Evolutionary conservation across 257 asterid genomes (phyloP).

Genomic region (Solanum bukasovii): DNA sequence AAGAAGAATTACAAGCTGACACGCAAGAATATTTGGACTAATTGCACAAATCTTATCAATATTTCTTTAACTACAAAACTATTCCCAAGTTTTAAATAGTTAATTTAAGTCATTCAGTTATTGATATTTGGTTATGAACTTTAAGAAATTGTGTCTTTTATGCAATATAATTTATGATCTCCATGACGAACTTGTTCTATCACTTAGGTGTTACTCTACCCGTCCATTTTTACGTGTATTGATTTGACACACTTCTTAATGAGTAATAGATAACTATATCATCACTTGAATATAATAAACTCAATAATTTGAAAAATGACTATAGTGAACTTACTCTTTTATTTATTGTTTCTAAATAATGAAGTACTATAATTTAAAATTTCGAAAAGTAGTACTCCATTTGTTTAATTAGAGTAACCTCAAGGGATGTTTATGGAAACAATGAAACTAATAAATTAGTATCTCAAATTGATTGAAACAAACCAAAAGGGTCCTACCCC

Average conservation of each 20-base stretch:
- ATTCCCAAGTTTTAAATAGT: neutral
- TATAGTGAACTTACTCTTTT: too few relatives aligned
- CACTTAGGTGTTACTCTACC: neutral
- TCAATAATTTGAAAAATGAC: too few relatives aligned
- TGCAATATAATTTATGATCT: neutral
- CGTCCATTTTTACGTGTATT: too few relatives aligned
- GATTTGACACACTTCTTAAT: too few relatives aligned
- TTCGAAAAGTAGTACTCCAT: neutral
- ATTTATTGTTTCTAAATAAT: too few relatives aligned
- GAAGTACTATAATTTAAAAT: neutral
- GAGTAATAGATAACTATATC: fast-evolving
- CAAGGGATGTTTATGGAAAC: neutral
- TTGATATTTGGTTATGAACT: too few relatives aligned
- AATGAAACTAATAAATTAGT: neutral
- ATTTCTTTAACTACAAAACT: neutral
- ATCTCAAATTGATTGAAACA: neutral
- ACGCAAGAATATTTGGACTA: neutral
- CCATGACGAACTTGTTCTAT: neutral
- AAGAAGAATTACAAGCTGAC: neutral
- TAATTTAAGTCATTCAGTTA: neutral
- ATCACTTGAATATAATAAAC: neutral
- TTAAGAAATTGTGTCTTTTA: neutral
- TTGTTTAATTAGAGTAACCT: too few relatives aligned
- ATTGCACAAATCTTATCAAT: neutral
- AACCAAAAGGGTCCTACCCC: neutral